Evolutionary conservation across 768 basidiomycete genomes (phyloP).

Genomic region (Suillus fuscotomentosus): DNA sequence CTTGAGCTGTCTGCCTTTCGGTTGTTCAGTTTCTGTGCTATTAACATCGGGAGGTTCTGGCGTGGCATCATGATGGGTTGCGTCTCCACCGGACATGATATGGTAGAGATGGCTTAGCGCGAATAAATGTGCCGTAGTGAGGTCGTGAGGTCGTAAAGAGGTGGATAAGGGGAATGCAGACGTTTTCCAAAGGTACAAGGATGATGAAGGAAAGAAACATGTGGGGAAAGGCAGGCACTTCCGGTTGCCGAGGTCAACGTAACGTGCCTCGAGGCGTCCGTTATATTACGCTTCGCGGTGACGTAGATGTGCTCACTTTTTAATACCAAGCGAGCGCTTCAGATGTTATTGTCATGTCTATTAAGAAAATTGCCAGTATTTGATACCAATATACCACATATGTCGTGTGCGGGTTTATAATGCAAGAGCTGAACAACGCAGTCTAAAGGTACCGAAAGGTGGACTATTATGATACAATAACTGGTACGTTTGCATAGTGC

Average conservation of each 20-base stretch:
- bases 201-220: not conserved
- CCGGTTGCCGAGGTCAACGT: not conserved
- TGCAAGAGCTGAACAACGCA: not conserved
- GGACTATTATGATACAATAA: slow-evolving; percentile 3
- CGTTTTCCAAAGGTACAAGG: not conserved
- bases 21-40: not conserved
- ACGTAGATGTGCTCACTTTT: not conserved
- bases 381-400: not conserved
- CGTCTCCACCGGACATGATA: not conserved
- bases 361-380: not conserved
- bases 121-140: not conserved
- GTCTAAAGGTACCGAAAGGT: not conserved
- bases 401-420: not conserved
- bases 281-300: not conserved
- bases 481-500: not conserved
- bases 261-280: not conserved
- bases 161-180: not conserved
- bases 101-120: not conserved
- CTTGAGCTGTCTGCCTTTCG: not conserved
- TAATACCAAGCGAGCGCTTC: not conserved
- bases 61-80: not conserved
- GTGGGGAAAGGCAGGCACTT: not conserved
- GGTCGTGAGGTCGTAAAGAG: slow-evolving; percentile 3
- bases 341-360: not conserved
- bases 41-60: not conserved